Percentiles rank a stretch among this genome's conserved stretches.
Conservation (phyloP, 306 rosid species). For the Datisca glomerata region DNA sequence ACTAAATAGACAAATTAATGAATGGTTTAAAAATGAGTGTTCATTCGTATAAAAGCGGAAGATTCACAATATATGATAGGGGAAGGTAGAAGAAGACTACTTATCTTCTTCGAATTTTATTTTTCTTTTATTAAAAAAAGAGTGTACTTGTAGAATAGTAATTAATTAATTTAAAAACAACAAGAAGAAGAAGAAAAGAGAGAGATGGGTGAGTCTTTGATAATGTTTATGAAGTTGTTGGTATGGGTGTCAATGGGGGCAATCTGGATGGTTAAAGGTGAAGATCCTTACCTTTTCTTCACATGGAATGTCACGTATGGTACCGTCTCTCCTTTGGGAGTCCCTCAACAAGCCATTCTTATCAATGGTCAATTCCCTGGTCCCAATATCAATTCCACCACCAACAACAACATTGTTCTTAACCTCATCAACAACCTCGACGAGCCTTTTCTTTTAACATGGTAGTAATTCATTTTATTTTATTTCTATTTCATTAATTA, state of each 20-base stretch:
- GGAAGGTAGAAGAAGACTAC: no score
- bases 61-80: no score
- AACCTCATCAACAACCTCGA: conserved; percentile 68
- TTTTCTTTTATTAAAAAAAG: no score
- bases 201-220: conserved; percentile 9
- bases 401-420: conserved; percentile 58
- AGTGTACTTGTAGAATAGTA: no score
- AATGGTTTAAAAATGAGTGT: no score
- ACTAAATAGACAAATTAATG: no score
- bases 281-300: conserved; percentile 60
- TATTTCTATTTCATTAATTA: neutral
- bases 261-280: conserved; percentile 18
- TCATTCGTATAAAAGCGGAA: no score
- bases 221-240: conserved; percentile 11
- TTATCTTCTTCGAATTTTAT: no score
- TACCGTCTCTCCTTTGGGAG: conserved; percentile 62
- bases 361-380: conserved; percentile 74
- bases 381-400: conserved; percentile 66
- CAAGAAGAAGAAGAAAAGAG: neutral
- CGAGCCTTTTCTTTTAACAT: conserved; percentile 64
- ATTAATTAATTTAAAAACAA: no score
- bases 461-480: conserved; percentile 15
- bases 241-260: conserved; percentile 25
- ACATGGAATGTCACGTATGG: conserved; percentile 74
- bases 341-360: conserved; percentile 80